Base-by-base conservation (phyloP, 805 yeast genomes). In the Candida hispaniensis region DNA sequence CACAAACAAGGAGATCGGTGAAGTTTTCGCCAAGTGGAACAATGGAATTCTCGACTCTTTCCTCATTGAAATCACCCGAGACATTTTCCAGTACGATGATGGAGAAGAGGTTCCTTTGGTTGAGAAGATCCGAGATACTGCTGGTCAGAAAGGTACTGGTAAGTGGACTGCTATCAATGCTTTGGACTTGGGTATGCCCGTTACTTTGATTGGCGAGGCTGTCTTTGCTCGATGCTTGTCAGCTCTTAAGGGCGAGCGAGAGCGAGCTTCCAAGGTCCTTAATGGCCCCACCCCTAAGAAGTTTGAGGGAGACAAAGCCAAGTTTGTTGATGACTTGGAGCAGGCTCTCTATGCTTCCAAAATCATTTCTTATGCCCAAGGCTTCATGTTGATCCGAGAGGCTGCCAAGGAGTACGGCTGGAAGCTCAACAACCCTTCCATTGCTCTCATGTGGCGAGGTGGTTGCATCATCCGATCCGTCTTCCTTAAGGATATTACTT, bases 71-170 rank as follows among this genome's bases (percentile, higher is more conserved):
- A 88, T 88, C 61, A 88, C 97, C 48, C 81, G 93, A 63, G 96
- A 88, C 60, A 85, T 88, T 54, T 70, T 91, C 60, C 76, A 79
- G 60, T 83, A 62, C 72, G 72, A 83, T 60, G 96, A 88, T 59
- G 72, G 69, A 43, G 94, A 86, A 55, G 93, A 94, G 50, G 73
- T 75, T 48, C 94, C 97, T 54, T 66, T 91, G 47, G 93, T 88
- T 42, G 97, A 91, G 71, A 91, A 88, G 74, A 86, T 88, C 58
- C 67, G 85, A 62, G 98, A 88, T 66, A 62, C 81, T 55, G 98
- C 98, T 50, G 97, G 97, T 54, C 97, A 88, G 72, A 88, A 88
- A 74, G 98, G 98, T 74, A 88, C 98, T 49, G 98, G 98, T 70
- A 88, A 88, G 71, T 88, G 98, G 98, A 91, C 97, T 50, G 96